These are phyloP conservation scores for Euphorbia celastroides DNA, from an alignment of 441 rosid species.

Conservation along the genomic window DNA sequence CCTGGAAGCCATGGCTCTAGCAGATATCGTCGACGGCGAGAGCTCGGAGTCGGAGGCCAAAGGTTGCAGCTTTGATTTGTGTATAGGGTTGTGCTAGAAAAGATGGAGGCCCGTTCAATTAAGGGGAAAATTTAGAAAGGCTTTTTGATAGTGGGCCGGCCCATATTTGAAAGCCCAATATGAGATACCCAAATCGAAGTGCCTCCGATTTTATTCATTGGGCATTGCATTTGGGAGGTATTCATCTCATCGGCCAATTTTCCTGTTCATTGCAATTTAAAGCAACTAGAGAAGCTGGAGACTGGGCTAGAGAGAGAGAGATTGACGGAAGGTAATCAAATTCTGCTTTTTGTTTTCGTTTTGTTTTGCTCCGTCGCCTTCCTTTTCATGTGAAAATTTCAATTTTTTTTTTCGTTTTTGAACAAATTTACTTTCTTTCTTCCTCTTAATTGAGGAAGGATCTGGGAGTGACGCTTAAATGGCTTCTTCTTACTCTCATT, in stretches of 20 bases:
- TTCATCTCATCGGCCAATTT: neutral
- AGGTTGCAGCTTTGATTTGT: neutral
- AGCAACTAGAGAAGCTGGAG: neutral
- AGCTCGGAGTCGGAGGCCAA: neutral
- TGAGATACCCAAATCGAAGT: neutral
- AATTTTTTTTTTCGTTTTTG: neutral
- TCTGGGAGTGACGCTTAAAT: neutral
- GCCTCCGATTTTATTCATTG: neutral
- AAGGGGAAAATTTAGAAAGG: too few species aligned
- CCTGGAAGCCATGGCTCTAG: slow-evolving; percentile 2
- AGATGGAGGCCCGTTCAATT: neutral
- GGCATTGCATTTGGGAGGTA: neutral
- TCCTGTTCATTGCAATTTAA: too few species aligned
- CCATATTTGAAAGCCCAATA: neutral
- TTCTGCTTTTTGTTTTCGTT: neutral
- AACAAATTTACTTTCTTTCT: neutral
- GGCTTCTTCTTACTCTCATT: neutral
- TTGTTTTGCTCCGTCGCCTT: neutral
- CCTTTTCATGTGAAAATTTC: neutral
- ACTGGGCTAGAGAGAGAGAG: neutral
- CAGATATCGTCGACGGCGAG: neutral
- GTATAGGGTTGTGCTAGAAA: neutral
- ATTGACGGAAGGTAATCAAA: neutral
- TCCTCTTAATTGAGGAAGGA: slow-evolving; percentile 5
- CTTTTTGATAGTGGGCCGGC: neutral